These are phyloP conservation scores for Lachnellula subtilissima DNA, from an alignment of 2,329 filamentous ascomycete genomes.

Conservation along the genomic window DNA sequence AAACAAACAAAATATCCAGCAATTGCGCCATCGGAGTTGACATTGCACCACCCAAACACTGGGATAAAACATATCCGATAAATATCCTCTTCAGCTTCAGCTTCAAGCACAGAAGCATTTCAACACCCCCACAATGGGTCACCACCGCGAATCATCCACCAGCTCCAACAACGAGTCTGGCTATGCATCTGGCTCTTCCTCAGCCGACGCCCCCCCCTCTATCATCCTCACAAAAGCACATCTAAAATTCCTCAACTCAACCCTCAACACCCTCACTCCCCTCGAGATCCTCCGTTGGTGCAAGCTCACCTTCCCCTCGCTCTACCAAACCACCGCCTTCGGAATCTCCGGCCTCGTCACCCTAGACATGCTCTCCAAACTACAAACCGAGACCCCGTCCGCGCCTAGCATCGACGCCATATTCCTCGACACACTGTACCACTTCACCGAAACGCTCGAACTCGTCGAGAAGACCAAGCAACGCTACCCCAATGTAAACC, in stretches of 20 bases:
- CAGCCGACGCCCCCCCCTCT: slow-evolving; percentile 60
- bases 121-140: no score
- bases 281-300: slow-evolving; percentile 91
- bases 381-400: slow-evolving; percentile 58
- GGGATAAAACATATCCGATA: no score
- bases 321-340: slow-evolving; percentile 84
- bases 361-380: slow-evolving; percentile 78
- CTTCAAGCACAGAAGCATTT: no score
- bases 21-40: no score
- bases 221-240: slow-evolving; percentile 84
- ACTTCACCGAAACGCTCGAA: slow-evolving; percentile 72
- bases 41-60: no score
- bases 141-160: slow-evolving; percentile 5
- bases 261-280: slow-evolving; percentile 81
- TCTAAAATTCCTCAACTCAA: slow-evolving; percentile 83
- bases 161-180: slow-evolving; percentile 66
- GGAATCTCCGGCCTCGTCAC: slow-evolving; percentile 76
- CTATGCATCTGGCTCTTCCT: slow-evolving; percentile 65
- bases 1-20: no score
- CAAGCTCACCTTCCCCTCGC: slow-evolving; percentile 81
- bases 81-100: no score
- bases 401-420: slow-evolving; percentile 60
- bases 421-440: slow-evolving; percentile 80
- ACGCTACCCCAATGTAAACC: slow-evolving; percentile 70
- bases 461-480: slow-evolving; percentile 69